Base-by-base conservation (phyloP, 345 rosid species). In the Psidium guajava region DNA sequence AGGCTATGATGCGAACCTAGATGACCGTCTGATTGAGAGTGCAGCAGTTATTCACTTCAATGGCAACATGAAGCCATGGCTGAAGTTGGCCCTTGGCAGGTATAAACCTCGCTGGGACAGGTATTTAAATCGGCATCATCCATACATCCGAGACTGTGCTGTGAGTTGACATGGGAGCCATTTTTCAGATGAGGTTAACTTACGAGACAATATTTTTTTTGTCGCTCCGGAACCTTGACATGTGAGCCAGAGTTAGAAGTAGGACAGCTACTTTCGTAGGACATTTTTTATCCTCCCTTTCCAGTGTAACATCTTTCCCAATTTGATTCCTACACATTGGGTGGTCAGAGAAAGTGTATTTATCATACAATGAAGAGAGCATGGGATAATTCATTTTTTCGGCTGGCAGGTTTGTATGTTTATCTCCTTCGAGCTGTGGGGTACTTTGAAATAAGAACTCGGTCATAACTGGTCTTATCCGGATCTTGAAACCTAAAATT, bases 61-160 rank as follows among this genome's bases (percentile, higher is more conserved):
- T 69, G 97, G 97, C 74, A 94, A 92, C 87, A 83, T 84, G 91
- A 94, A 94, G 84, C 96, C 97, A 36, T 93, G 97, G 97, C 85
- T 92, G 44, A 90, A 93, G 89, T 84, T 93, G 9, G 94, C 88
- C 74, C 90, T 93, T 53, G 85, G 84, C 82, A 90, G 91, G 89
- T 94, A 92, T 84, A 91, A 90, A 87, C 89, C 86, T 54, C 88
- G 90, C 25, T 93, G 96, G 96, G 84, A 82, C 20, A 92, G 88
- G 82, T 93, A 91, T 87, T 82, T 89, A 27, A 84, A 89, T 57
- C 82, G 84, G 16, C 61, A 84, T 24, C 90, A 90, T 82, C 91
- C 90, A 13, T 87, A 87, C 84, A 82, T 90, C 84, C 87, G 13
- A 58, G 77, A 82, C 8, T 91, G 93, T 87, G 73, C 55, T 13